Percentiles rank a stretch among this genome's conserved stretches.
These are phyloP conservation scores for Globisporangium polare DNA, from an alignment of 352 stramenopile species.

Conservation along the genomic window DNA sequence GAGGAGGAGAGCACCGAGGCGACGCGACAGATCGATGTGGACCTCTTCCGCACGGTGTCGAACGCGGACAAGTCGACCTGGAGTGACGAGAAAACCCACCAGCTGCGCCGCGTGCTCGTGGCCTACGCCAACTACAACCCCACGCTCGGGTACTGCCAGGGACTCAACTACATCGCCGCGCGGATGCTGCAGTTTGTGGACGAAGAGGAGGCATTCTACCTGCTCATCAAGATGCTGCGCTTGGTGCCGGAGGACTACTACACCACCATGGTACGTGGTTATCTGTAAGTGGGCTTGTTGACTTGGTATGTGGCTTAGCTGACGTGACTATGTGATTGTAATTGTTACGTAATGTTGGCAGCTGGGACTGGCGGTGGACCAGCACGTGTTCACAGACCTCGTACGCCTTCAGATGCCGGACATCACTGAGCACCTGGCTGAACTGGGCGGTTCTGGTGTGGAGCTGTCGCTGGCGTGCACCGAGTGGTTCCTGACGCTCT, in stretches of 20 bases:
- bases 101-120: slow-evolving; percentile 80
- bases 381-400: slow-evolving; percentile 86
- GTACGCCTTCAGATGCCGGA: slow-evolving; percentile 73
- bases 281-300: too few species aligned
- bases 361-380: slow-evolving; percentile 81
- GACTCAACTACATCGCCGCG: slow-evolving; percentile 86
- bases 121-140: slow-evolving; percentile 83
- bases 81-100: slow-evolving; percentile 61
- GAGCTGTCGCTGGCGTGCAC: slow-evolving; percentile 84
- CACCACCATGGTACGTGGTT: slow-evolving; percentile 70
- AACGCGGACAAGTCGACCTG: slow-evolving; percentile 58
- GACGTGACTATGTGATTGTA: neutral
- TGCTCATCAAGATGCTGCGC: slow-evolving; percentile 74
- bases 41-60: slow-evolving; percentile 71
- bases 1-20: slow-evolving; percentile 62
- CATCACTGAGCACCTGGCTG: slow-evolving; percentile 53
- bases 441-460: slow-evolving; percentile 77
- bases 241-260: slow-evolving; percentile 87
- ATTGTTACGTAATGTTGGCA: slow-evolving; percentile 18
- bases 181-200: slow-evolving; percentile 59
- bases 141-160: slow-evolving; percentile 82
- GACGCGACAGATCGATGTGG: slow-evolving; percentile 80
- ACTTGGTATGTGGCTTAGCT: neutral
- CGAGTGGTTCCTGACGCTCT: slow-evolving; percentile 87
- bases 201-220: slow-evolving; percentile 81